These are phyloP conservation scores for Plasmodium inui DNA, from an alignment of 169 alveolate genomes.

Conservation along the genomic window DNA sequence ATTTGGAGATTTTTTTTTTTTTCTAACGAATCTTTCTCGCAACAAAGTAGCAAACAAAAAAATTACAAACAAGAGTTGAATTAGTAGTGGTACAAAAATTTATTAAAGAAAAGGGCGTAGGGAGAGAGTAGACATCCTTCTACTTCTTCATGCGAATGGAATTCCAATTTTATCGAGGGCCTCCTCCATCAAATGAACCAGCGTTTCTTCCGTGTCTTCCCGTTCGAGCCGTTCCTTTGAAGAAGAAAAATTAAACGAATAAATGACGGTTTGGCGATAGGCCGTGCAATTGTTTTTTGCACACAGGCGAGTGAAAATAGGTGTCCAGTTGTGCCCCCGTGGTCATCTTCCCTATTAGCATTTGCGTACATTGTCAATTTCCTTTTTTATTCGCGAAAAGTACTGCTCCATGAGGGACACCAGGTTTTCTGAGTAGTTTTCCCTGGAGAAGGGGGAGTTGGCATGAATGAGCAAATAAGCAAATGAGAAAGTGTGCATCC, in stretches of 20 bases:
- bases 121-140: not conserved
- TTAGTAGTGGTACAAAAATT: slow-evolving; percentile 4
- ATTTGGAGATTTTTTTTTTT: not conserved
- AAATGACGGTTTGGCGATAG: slow-evolving; percentile 1
- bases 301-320: not conserved
- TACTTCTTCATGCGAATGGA: slow-evolving; percentile 42
- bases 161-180: slow-evolving; percentile 68
- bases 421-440: slow-evolving; percentile 66
- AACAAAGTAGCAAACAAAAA: not conserved
- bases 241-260: not conserved
- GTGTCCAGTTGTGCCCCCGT: not conserved
- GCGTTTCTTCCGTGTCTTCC: slow-evolving; percentile 65
- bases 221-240: slow-evolving; percentile 67
- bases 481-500: not conserved
- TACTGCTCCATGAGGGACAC: slow-evolving; percentile 72
- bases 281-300: not conserved
- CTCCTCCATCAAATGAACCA: slow-evolving; percentile 72
- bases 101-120: not conserved
- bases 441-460: slow-evolving; percentile 14
- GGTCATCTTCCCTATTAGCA: not conserved
- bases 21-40: not conserved
- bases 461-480: not conserved
- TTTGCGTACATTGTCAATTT: slow-evolving; percentile 55
- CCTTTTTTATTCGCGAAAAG: slow-evolving; percentile 66
- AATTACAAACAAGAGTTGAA: slow-evolving; percentile 1